A percentile compares a stretch with the other conserved stretches of the same genome.
phyloP scores from a whole-genome alignment of 2,329 filamentous ascomycete genomes.

The Sporothrix protearum region DNA sequence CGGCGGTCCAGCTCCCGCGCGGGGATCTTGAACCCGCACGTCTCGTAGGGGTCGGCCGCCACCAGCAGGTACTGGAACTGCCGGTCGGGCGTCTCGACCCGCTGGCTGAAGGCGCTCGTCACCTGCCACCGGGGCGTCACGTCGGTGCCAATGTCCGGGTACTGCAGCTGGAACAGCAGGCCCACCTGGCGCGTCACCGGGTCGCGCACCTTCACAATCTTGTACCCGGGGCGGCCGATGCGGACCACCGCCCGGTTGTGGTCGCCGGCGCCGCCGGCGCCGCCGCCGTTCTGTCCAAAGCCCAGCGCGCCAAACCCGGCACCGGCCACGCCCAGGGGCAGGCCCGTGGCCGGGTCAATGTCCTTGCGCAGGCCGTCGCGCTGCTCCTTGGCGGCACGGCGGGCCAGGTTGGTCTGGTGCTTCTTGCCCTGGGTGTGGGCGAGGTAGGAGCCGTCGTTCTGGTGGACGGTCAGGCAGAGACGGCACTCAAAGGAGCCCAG shows the following conservation, averaged over 20 bases:
- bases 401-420: constrained; percentile 96
- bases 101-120: constrained; percentile 97
- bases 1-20: constrained; percentile 86
- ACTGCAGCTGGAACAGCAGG: constrained; percentile 92
- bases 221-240: constrained; percentile 94
- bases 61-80: constrained; percentile 92
- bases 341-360: constrained; percentile 63
- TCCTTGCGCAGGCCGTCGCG: constrained; percentile 74
- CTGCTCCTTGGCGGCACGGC: constrained; percentile 91
- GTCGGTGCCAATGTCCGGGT: constrained; percentile 78
- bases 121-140: constrained; percentile 82
- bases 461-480: constrained; percentile 93
- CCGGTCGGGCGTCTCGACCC: constrained; percentile 89
- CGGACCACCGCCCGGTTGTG: constrained; percentile 83
- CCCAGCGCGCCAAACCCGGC: constrained; percentile 56
- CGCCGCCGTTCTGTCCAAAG: constrained; percentile 38
- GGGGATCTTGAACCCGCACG: constrained; percentile 92
- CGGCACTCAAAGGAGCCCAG: constrained; percentile 97
- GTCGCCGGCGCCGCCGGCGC: too few relatives aligned
- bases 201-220: constrained; percentile 94
- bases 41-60: constrained; percentile 97
- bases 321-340: constrained; percentile 73
- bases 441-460: constrained; percentile 98
- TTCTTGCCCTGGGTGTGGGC: constrained; percentile 98
- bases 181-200: constrained; percentile 84